Evolutionary conservation across 805 yeast species (phyloP).

Genomic region (Sungouiella blattae): DNA sequence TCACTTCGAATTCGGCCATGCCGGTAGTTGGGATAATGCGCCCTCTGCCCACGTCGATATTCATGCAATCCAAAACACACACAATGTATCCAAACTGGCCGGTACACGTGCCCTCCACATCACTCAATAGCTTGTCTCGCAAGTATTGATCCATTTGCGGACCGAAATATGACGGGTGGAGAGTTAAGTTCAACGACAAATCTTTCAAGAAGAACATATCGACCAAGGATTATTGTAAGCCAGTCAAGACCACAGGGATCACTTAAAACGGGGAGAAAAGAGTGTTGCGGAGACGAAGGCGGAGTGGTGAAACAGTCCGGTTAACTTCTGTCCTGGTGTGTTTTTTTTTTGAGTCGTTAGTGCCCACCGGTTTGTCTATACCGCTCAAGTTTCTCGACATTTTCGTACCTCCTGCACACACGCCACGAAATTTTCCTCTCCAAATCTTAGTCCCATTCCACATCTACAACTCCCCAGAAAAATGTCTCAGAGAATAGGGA

Average conservation of each 20-base stretch:
- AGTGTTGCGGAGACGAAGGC: no score
- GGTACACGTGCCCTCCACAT: conserved; percentile 98
- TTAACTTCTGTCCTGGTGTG: no score
- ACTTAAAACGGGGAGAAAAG: no score
- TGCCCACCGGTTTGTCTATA: no score
- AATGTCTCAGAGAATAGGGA: conserved; percentile 49
- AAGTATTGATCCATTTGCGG: conserved; percentile 95
- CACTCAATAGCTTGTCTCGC: conserved; percentile 84
- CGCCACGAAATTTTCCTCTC: conserved; percentile 1
- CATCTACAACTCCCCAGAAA: no score
- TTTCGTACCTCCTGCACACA: conserved; percentile 1
- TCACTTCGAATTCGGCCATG: conserved; percentile 93
- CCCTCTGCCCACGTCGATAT: conserved; percentile 93
- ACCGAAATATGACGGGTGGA: conserved; percentile 96
- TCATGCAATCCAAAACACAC: conserved; percentile 92
- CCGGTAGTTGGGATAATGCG: conserved; percentile 88
- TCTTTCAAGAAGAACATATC: conserved; percentile 62
- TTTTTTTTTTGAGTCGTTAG: no score
- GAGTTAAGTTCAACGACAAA: conserved; percentile 83
- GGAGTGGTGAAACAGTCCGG: no score
- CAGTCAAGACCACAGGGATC: no score
- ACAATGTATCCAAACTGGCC: conserved; percentile 98
- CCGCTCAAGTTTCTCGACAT: neutral
- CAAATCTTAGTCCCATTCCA: no score
- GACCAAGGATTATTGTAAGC: neutral